Evolutionary conservation across 345 rosid genomes (phyloP), one percentile per base, ranked within the genome.

Genomic region (Turnera subulata): DNA sequence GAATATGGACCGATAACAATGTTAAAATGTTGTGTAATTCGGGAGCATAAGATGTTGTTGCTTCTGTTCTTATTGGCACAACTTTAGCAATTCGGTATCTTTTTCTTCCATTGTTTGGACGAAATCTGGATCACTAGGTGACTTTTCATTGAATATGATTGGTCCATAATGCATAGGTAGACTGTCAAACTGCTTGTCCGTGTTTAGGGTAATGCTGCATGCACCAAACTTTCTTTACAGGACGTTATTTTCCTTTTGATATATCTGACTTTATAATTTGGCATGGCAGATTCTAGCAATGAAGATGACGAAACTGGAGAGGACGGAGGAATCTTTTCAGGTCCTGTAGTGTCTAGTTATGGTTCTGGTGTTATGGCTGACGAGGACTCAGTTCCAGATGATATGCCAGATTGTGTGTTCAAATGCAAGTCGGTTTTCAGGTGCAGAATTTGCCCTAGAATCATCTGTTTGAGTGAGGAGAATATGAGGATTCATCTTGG

Each of bases 371-470:
- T 18, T 32, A 18, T 16, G 16, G 71, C 61, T 44, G 62, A 73
- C 16, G 46, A 54, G 58, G 71, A 71, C 43, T 55, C 73, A 5
- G 43, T 73, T 11, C 71, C 78, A 50, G 64, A 59, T 59, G 84
- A 79, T 72, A 63, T 83, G 58, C 73, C 80, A n/a, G 79, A 74
- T 14, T 86, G 82, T 79, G 62, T 93, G 55, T 46, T 85, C 32
- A 73, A 80, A 67, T 66, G 71, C 76, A 86, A 93, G 65, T 82
- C 93, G 0, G 88, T 85, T 67, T 89, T 73, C 64, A 86, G 73
- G 75, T 93, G 99, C 83, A 78, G 83, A 76, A 73, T 86, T 47
- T 93, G 97, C 64, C 97, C 97, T 21, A 67, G 70, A 17, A 65
- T 68, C 46, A 53, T 93, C 68, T 93, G 94, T 63, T 64, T 93